Conservation (phyloP, 164 flowering plant genomes). For the Echeveria elegans region DNA sequence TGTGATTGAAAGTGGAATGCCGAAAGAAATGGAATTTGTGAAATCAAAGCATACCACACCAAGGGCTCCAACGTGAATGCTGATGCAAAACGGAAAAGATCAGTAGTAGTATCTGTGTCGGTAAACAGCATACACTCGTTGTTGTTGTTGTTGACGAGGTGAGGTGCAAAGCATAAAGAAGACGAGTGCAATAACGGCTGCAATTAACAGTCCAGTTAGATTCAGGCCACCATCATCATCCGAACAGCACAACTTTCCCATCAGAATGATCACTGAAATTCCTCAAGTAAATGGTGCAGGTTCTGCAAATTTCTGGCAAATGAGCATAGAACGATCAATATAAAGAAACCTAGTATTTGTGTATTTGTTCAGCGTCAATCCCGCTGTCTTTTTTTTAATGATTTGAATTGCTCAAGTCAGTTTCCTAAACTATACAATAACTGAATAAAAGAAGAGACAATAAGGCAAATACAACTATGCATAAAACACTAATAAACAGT, state of each 20-base stretch:
- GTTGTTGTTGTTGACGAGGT: constrained; percentile 9
- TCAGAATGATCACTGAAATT: constrained; percentile 2
- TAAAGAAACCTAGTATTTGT: not conserved
- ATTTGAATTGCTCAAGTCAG: too few relatives aligned
- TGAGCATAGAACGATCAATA: not conserved
- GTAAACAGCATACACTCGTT: not conserved
- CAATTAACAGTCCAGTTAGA: constrained; percentile 11
- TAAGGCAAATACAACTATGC: too few relatives aligned
- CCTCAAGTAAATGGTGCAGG: not conserved
- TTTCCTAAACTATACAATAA: too few relatives aligned
- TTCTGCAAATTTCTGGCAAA: not conserved
- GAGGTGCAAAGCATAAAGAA: constrained; percentile 18
- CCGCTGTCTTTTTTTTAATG: not conserved
- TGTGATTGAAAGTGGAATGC: too few relatives aligned
- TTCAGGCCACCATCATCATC: constrained; percentile 13
- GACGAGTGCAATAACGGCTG: constrained; percentile 14
- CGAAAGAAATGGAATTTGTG: too few relatives aligned
- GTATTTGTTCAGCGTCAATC: not conserved
- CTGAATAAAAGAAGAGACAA: too few relatives aligned
- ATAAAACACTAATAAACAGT: too few relatives aligned
- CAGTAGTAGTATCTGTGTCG: constrained; percentile 10
- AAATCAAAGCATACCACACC: not conserved
- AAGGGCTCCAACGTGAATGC: not conserved
- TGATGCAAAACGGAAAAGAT: not conserved
- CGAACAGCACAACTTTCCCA: constrained; percentile 17